phyloP scores from a whole-genome alignment of 306 rosid species.

The Lathyrus oleraceus region DNA sequence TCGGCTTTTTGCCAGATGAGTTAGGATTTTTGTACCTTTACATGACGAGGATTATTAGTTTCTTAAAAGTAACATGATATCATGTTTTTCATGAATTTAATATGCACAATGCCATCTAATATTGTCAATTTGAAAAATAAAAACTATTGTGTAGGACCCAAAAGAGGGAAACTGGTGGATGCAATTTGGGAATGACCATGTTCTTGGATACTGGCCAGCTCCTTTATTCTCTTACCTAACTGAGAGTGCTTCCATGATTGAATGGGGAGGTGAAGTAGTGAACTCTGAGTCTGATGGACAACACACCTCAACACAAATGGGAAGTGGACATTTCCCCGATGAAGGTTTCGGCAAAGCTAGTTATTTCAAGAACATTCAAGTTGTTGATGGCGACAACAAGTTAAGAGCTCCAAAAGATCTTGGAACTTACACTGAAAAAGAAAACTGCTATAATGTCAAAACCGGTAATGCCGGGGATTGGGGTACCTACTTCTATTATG shows the following conservation, averaged over 20 bases:
- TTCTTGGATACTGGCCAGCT: conserved; percentile 66
- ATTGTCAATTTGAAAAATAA: not conserved
- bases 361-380: conserved; percentile 53
- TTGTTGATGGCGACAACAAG: conserved; percentile 54
- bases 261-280: conserved; percentile 69
- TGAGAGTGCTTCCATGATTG: conserved; percentile 59
- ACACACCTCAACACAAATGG: conserved; percentile 67
- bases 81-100: conserved; percentile 37
- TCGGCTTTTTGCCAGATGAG: no score
- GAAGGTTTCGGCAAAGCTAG: conserved; percentile 63
- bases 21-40: no score
- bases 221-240: conserved; percentile 52
- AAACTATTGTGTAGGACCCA: conserved; percentile 58
- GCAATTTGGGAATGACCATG: conserved; percentile 55
- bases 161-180: conserved; percentile 69
- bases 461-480: conserved; percentile 51
- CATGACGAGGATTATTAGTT: not conserved
- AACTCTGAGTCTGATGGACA: conserved; percentile 49
- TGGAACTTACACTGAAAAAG: conserved; percentile 51
- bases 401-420: conserved; percentile 52
- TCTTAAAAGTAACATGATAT: not conserved
- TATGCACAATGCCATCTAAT: conserved; percentile 34
- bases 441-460: conserved; percentile 49
- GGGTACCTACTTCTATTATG: conserved; percentile 59
- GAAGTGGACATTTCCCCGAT: conserved; percentile 62